Base-by-base conservation (phyloP, 169 alveolate genomes). In the Cryptosporidium parvum region DNA sequence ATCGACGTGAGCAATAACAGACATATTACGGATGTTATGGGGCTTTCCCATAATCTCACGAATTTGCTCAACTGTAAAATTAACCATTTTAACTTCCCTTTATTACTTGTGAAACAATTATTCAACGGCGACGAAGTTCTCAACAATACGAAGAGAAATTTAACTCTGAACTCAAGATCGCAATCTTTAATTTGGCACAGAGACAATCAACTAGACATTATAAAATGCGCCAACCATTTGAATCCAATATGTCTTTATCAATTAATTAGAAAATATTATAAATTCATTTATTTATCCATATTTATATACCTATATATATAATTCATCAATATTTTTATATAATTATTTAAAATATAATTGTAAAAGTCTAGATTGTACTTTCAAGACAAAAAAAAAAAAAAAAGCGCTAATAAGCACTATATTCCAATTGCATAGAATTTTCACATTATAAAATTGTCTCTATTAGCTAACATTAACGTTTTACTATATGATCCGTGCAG, bases 1-100 rank as follows among this genome's bases (percentile, higher is more conserved):
- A 92, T 98, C 99, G 95, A 98, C 99, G 95, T 98, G 99, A 80
- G 99, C 99, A 91, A 98, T 98, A 93, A 98, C 99, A 75, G 99
- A 97, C 99, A 98, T 98, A 95, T 98, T 98, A 93, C 99, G 97
- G 93, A 98, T 98, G 93, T 98, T 96, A 87, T 97, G 96, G 94
- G 99, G 97, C 93, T 97, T 97, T 94, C 98, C 99, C 99, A 98
- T 98, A 93, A 97, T 97, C 92, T 96, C 99, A 86, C 99, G 97
- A 94, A 98, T 97, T 95, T 98, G 98, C 75, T 98, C 99, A 87
- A 98, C 97, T 75, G 99, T 97, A 95, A 98, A 98, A 98, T 98
- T 98, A 95, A 97, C 98, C 99, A 96, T 97, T 92, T 56, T 86
- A 44, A 62, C 48, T 12, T 62, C 51, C n/a, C 52, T 26, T n/a